phyloP scores from a whole-genome alignment of 2,329 filamentous ascomycete genomes.

The Hirsutella rhossiliensis region DNA sequence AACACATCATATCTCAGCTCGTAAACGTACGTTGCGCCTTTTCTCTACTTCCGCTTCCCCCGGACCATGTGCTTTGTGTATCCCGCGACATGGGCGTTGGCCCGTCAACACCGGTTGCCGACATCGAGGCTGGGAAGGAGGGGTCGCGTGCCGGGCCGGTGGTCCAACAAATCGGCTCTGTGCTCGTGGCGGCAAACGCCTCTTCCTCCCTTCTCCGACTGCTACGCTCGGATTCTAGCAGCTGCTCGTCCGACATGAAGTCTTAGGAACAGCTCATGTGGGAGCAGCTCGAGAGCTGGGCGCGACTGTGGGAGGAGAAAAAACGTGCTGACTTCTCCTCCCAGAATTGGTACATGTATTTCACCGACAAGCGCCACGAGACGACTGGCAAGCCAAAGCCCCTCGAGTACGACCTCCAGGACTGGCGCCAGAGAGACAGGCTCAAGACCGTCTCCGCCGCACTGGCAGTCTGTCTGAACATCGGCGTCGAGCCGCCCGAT shows the following conservation, averaged over 20 bases:
- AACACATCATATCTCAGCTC: conserved; percentile 75
- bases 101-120: neutral
- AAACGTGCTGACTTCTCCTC: conserved; percentile 1
- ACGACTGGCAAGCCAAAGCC: conserved; percentile 79
- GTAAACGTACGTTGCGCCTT: conserved; percentile 52
- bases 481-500: conserved; percentile 93
- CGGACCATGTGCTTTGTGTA: conserved; percentile 4
- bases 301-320: neutral
- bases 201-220: neutral
- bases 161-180: neutral
- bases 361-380: conserved; percentile 94
- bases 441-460: conserved; percentile 95
- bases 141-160: neutral
- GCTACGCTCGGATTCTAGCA: neutral
- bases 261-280: neutral
- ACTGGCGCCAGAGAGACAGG: conserved; percentile 95
- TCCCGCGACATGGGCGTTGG: neutral
- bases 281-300: conserved; percentile 1
- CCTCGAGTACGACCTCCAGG: conserved; percentile 56
- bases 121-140: too few relatives aligned
- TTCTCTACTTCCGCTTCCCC: conserved; percentile 1
- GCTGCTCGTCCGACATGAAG: neutral
- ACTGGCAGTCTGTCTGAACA: conserved; percentile 88
- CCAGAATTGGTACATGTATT: conserved; percentile 99
- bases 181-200: neutral